Evolutionary conservation across 805 yeast species (phyloP), one percentile per base, ranked within the genome.

Genomic region (Wickerhamiella azymoides): DNA sequence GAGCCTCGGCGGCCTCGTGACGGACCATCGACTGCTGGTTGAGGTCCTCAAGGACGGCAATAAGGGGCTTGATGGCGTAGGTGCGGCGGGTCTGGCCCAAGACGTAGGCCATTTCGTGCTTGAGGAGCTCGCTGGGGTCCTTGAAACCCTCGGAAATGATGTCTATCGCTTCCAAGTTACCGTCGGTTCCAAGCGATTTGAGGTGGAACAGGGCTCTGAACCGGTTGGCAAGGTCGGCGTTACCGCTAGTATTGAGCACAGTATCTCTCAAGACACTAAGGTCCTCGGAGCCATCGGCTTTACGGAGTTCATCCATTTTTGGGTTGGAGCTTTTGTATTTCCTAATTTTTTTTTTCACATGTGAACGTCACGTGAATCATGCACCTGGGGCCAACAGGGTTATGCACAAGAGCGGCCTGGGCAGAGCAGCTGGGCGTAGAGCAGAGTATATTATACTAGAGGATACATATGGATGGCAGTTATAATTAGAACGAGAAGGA

Each of bases 1-100:
- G 71, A 37, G 97, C 98, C 66, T 92, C 99, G 7, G 98, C 98
- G 14, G 98, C 98, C 65, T 92, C 99, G 63, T 92, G 99, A 64
- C 99, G 81, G 32, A 92, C 99, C 97, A 92, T 92, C 50, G 83
- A 71, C 68, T 89, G 97, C 54, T 69, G 70, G 13, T 68, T 53
- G 19, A 61, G 58, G 61, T 80, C 78, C 41, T 66, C 64, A 56
- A 92, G 71, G 18, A 85, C 94, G 7, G 71, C 71, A 62, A 84
- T 74, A 50, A 92, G 72, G 41, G 77, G 71, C 41, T 84, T 80
- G 49, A 89, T 83, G 48, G 95, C 85, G 47, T 74, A 64, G 54
- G 78, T 60, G 66, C 88, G 88, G 61, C 83, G 79, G 40, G 96
- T 88, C 66, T 92, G 99, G 39, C 99, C 99, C 49, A 92, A 68